Conservation (phyloP, 805 yeast species). For the Yamadazyma kitorensis region DNA sequence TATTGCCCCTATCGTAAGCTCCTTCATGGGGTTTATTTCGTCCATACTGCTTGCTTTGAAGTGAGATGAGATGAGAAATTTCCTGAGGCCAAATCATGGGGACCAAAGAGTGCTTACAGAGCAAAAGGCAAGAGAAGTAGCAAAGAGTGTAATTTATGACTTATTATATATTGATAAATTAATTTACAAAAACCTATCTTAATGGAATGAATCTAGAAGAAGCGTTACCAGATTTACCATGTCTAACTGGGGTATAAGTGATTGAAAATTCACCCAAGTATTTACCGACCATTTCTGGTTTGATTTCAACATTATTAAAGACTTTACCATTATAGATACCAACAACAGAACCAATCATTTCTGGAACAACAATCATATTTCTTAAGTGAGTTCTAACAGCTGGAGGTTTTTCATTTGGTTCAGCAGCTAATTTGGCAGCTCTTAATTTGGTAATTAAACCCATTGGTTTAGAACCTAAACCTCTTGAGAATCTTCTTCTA, state of each 20-base stretch:
- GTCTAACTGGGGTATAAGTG: slow-evolving; percentile 99
- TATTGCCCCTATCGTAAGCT: slow-evolving; percentile 48
- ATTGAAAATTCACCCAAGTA: slow-evolving; percentile 99
- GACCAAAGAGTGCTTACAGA: background rate
- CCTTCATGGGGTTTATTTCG: slow-evolving; percentile 26
- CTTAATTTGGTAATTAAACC: slow-evolving; percentile 96
- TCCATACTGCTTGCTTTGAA: background rate
- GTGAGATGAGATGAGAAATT: no score
- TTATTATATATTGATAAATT: slow-evolving; percentile 4
- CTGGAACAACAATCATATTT: slow-evolving; percentile 98
- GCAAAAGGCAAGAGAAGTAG: background rate
- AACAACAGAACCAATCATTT: slow-evolving; percentile 98
- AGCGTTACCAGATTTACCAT: slow-evolving; percentile 95
- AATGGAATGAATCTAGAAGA: slow-evolving; percentile 76
- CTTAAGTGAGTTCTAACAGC: slow-evolving; percentile 98
- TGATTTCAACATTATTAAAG: slow-evolving; percentile 98
- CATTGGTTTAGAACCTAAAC: slow-evolving; percentile 92
- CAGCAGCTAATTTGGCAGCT: slow-evolving; percentile 91
- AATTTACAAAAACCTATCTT: slow-evolving; percentile 25
- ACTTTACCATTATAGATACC: slow-evolving; percentile 99
- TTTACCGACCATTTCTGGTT: slow-evolving; percentile 99
- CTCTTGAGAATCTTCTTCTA: slow-evolving; percentile 99
- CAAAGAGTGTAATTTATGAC: slow-evolving; percentile 5
- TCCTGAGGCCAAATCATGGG: no score
- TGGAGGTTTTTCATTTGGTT: slow-evolving; percentile 94